These are phyloP conservation scores for Botrytis porri DNA, from an alignment of 2,329 filamentous ascomycete genomes.

Conservation along the genomic window DNA sequence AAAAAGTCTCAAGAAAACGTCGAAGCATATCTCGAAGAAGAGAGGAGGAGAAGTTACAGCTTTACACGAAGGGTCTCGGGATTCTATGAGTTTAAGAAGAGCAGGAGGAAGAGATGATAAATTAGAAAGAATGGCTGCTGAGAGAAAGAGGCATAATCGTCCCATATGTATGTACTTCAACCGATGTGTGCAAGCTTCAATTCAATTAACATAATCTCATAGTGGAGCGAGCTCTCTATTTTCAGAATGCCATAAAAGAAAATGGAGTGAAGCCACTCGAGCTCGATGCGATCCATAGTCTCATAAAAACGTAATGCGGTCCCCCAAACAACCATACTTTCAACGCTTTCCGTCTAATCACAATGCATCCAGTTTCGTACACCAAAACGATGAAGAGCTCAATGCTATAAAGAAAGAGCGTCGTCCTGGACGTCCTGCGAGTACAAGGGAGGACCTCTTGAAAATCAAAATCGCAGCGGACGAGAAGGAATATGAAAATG, in stretches of 20 bases:
- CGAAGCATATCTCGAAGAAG: slow-evolving; percentile 90
- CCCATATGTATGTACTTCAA: slow-evolving; percentile 56
- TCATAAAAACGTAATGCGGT: slow-evolving; percentile 58
- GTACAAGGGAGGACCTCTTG: slow-evolving; percentile 72
- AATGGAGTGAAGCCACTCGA: slow-evolving; percentile 51
- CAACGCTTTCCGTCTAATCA: slow-evolving; percentile 3
- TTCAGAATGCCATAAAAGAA: slow-evolving; percentile 62
- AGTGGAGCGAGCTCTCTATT: slow-evolving; percentile 69
- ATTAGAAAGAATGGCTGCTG: slow-evolving; percentile 67
- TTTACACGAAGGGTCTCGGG: slow-evolving; percentile 84
- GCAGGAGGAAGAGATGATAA: slow-evolving; percentile 81
- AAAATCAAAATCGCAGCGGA: slow-evolving; percentile 68
- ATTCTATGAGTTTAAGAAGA: slow-evolving; percentile 76
- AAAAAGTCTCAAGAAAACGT: slow-evolving; percentile 74
- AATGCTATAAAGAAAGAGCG: slow-evolving; percentile 63
- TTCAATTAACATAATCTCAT: slow-evolving; percentile 26
- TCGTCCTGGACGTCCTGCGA: slow-evolving; percentile 75
- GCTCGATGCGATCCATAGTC: slow-evolving; percentile 55
- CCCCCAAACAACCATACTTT: slow-evolving; percentile 15
- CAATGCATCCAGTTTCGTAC: slow-evolving; percentile 51
- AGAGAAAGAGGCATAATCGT: slow-evolving; percentile 70
- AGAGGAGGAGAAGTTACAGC: slow-evolving; percentile 68
- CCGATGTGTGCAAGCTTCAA: slow-evolving; percentile 5
- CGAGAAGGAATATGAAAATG: slow-evolving; percentile 75
- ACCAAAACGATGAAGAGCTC: slow-evolving; percentile 70